Percentiles rank a stretch among this genome's conserved stretches.
Evolutionary conservation across 73 alveolate genomes (phyloP).

Genomic region (Paramecium bursaria): DNA sequence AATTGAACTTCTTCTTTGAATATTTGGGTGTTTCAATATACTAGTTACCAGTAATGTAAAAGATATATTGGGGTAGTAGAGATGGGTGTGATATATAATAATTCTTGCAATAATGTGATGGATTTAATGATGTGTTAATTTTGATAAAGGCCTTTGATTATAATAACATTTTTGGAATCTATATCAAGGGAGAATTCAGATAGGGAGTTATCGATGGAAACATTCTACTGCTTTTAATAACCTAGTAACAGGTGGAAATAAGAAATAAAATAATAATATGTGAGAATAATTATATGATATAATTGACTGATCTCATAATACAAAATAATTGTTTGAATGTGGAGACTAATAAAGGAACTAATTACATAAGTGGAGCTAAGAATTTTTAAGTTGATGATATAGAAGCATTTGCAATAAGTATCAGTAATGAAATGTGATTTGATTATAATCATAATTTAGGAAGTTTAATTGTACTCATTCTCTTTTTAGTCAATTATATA

Average conservation of each 20-base stretch:
- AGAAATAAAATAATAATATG: background rate
- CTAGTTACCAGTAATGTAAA: background rate
- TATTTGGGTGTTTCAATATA: background rate
- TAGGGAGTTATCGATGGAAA: background rate
- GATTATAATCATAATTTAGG: background rate
- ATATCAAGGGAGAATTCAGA: no score
- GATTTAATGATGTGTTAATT: slow-evolving; percentile 3
- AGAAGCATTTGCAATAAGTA: slow-evolving; percentile 21
- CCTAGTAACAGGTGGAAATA: background rate
- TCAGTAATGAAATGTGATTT: slow-evolving; percentile 46
- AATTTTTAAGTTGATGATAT: slow-evolving; percentile 42
- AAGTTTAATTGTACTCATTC: no score
- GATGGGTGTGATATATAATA: background rate
- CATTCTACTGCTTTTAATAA: no score
- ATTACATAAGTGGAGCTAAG: slow-evolving; percentile 15
- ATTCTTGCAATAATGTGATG: background rate
- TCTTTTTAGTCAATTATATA: no score
- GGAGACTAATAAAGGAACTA: background rate
- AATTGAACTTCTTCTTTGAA: slow-evolving; percentile 38
- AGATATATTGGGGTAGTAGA: background rate
- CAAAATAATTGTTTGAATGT: background rate
- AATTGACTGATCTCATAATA: background rate
- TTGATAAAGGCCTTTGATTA: slow-evolving; percentile 46
- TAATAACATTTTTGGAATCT: slow-evolving; percentile 34
- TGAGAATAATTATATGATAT: background rate